Conservation (phyloP, 2,329 filamentous ascomycete species). For the Boeremia exigua region DNA sequence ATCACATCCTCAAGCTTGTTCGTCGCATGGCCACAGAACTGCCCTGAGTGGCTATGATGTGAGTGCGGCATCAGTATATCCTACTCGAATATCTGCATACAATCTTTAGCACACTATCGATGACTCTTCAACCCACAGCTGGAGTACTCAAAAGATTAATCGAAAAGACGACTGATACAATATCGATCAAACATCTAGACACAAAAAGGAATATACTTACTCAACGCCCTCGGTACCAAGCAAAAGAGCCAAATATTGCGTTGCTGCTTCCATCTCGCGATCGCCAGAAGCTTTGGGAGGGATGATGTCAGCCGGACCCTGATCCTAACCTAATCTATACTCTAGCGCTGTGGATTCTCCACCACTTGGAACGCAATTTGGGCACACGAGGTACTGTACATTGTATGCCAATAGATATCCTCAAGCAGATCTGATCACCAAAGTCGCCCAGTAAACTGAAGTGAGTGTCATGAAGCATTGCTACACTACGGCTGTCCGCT, state of each 20-base stretch:
- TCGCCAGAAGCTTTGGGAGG: conserved; percentile 1
- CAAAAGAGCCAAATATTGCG: not conserved
- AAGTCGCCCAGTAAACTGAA: not conserved
- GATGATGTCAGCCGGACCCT: conserved; percentile 20
- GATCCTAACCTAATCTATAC: not conserved
- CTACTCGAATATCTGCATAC: not conserved
- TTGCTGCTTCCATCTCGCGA: not conserved
- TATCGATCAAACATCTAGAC: not conserved
- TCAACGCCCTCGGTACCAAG: not conserved
- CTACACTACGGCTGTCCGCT: not conserved
- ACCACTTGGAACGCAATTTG: not conserved
- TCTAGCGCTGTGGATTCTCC: not conserved
- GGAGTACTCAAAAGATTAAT: not conserved
- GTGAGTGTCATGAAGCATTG: not conserved
- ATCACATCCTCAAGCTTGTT: conserved; percentile 85
- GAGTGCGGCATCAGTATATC: conserved; percentile 80
- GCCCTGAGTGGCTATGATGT: conserved; percentile 96
- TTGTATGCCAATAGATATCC: not conserved
- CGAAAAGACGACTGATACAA: not conserved
- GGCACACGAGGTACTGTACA: not conserved
- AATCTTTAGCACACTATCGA: not conserved
- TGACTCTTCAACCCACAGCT: not conserved
- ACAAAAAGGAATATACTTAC: not conserved
- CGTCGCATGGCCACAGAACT: conserved; percentile 90
- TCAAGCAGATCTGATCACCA: not conserved